Base-by-base conservation (phyloP, 1,139 yeast genomes). In the Candida pseudoviswanathii region DNA sequence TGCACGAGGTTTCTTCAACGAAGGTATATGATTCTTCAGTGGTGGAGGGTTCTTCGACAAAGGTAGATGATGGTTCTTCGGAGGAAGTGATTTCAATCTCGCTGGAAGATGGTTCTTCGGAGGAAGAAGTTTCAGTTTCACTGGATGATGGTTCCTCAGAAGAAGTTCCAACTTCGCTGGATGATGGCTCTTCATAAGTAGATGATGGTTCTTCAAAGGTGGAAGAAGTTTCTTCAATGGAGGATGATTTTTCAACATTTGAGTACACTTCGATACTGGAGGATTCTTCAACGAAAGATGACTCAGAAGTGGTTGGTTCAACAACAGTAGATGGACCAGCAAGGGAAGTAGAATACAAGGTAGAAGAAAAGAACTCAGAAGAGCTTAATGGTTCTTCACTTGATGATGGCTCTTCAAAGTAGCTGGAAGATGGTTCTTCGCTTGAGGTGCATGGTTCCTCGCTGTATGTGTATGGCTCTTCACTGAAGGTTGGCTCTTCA, bases 171-270 rank as follows among this genome's bases (percentile, higher is more conserved):
- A 25, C 7, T 11, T 40, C 34, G 27, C 32, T 40, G 10, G 54
- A 33, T 6, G 46, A 32, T 9, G 51, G 21, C 25, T 50, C 26
- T 25, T 25, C 43, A 36, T 26, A 39, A 31, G 44, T 22, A 6
- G 46, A 32, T 2, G 45, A 43, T 42, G 22, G 34, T 10, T 25
- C 41, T 22, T 27, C 44, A 24, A 32, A 4, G 11, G 32, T 16
- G 5, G 39, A 22, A 24, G 41, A 29, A 16, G 22, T 5, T 9
- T 26, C 42, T 31, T 45, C 44, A 3, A 45, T n/a, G 7, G 54
- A 36, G 11, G 36, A 21, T 3, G 42, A 2, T 40, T 26, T 24
- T 39, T n/a, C 42, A 10, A 10, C 16, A 16, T 2, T 16, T 16
- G 16, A 16, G 16, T 16, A 16, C 16, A 1, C 16, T 16, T 16